Conservation (phyloP, 371 early-diverging fungal species). For the Parasitella parasitica region DNA sequence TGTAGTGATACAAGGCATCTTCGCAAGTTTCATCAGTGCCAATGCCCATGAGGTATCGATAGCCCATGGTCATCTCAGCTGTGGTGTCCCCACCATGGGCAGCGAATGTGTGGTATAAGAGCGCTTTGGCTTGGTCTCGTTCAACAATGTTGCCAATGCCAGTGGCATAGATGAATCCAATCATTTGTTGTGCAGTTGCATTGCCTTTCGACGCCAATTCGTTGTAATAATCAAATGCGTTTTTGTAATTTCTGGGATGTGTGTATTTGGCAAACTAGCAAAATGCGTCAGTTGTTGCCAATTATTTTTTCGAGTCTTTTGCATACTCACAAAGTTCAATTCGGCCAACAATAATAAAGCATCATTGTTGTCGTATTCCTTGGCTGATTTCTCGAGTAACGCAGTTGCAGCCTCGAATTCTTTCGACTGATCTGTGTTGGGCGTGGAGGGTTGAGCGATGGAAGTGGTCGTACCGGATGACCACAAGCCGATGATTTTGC, state of each 20-base stretch:
- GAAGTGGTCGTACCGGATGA: background rate
- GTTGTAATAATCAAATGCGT: constrained; percentile 59
- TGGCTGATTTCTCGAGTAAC: constrained; percentile 11
- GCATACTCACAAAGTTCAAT: constrained; percentile 53
- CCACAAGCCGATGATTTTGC: background rate
- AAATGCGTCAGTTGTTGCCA: background rate
- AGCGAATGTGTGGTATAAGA: constrained; percentile 85
- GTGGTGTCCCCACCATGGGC: constrained; percentile 71
- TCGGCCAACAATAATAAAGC: constrained; percentile 56
- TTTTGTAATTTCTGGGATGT: constrained; percentile 50
- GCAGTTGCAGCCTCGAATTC: constrained; percentile 1
- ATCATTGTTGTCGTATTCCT: constrained; percentile 39
- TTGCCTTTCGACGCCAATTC: constrained; percentile 70
- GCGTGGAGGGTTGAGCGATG: background rate
- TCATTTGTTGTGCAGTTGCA: constrained; percentile 83
- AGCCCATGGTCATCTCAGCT: constrained; percentile 86
- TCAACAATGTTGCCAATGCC: constrained; percentile 77
- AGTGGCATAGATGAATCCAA: constrained; percentile 89
- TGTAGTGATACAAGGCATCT: constrained; percentile 77
- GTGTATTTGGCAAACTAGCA: constrained; percentile 60
- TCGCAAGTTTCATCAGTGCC: constrained; percentile 80
- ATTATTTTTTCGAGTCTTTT: background rate
- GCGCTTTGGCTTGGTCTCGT: constrained; percentile 67
- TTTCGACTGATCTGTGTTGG: background rate
- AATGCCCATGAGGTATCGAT: constrained; percentile 80